Evolutionary conservation across 2,329 filamentous ascomycete species (phyloP).

Genomic region (Penicillium sp.): DNA sequence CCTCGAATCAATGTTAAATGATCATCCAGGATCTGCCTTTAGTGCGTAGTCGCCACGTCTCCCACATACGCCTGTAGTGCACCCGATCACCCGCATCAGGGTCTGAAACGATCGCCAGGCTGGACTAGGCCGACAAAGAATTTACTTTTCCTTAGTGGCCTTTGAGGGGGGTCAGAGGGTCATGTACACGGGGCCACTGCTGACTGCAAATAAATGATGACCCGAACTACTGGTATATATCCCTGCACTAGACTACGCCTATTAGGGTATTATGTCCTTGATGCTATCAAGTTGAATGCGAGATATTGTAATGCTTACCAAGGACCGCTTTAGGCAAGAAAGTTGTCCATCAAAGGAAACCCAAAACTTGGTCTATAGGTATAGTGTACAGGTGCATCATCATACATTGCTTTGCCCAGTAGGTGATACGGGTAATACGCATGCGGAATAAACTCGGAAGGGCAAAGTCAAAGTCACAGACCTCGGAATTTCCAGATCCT

Average conservation of each 20-base stretch:
- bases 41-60: slow-evolving; percentile 2
- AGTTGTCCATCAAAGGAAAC: slow-evolving; percentile 1
- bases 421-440: background rate
- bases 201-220: background rate
- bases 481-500: background rate
- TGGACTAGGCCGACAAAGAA: background rate
- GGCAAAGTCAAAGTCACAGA: background rate
- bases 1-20: background rate
- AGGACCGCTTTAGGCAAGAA: slow-evolving; percentile 17
- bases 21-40: slow-evolving; percentile 17
- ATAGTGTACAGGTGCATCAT: background rate
- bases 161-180: background rate
- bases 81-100: slow-evolving; percentile 4
- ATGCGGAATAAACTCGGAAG: background rate
- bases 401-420: no score
- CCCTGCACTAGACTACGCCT: background rate
- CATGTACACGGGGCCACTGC: background rate
- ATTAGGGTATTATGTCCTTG: background rate
- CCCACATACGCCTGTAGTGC: background rate
- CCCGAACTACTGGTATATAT: background rate
- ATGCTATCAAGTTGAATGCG: background rate
- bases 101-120: slow-evolving; percentile 13
- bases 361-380: background rate
- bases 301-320: slow-evolving; percentile 10
- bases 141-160: background rate